Conservation (phyloP, 352 stramenopile species). For the Globisporangium camurandrum region DNA sequence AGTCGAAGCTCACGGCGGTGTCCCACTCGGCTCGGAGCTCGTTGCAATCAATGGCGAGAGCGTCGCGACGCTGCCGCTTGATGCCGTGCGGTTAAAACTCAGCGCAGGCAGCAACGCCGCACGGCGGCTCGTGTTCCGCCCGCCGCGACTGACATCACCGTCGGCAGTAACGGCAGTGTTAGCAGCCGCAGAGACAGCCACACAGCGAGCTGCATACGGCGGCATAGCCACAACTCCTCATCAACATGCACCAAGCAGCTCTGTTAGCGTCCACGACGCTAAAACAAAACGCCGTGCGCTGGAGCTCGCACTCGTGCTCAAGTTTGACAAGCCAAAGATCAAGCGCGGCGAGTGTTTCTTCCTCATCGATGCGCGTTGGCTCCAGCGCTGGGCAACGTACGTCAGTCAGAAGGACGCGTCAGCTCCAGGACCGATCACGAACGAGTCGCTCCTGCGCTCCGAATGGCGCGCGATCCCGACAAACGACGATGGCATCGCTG, state of each 20-base stretch:
- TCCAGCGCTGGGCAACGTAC: conserved; percentile 53
- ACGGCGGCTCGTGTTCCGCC: conserved; percentile 40
- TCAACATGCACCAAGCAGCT: background rate
- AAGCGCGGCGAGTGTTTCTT: conserved; percentile 71
- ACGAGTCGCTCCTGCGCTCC: conserved; percentile 37
- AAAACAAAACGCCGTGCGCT: conserved; percentile 52
- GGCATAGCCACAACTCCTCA: too few species aligned
- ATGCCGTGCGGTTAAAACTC: conserved; percentile 33
- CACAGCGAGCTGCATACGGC: background rate
- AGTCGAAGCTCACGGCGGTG: conserved; percentile 46
- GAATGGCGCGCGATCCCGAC: conserved; percentile 26
- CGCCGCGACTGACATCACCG: too few species aligned
- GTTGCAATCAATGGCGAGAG: conserved; percentile 65
- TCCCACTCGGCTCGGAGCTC: conserved; percentile 44
- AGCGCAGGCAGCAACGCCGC: conserved; percentile 25
- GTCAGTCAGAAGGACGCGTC: conserved; percentile 38
- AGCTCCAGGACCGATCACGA: conserved; percentile 55
- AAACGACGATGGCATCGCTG: conserved; percentile 28
- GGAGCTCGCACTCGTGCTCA: conserved; percentile 56
- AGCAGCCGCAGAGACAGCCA: background rate
- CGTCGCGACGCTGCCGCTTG: conserved; percentile 32
- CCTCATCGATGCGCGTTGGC: conserved; percentile 57
- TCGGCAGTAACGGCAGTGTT: conserved; percentile 5
- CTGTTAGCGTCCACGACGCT: conserved; percentile 18
- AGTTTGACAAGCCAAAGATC: conserved; percentile 46